phyloP scores from a whole-genome alignment of 2,329 filamentous ascomycete species.

The Xylariaceae sp. region DNA sequence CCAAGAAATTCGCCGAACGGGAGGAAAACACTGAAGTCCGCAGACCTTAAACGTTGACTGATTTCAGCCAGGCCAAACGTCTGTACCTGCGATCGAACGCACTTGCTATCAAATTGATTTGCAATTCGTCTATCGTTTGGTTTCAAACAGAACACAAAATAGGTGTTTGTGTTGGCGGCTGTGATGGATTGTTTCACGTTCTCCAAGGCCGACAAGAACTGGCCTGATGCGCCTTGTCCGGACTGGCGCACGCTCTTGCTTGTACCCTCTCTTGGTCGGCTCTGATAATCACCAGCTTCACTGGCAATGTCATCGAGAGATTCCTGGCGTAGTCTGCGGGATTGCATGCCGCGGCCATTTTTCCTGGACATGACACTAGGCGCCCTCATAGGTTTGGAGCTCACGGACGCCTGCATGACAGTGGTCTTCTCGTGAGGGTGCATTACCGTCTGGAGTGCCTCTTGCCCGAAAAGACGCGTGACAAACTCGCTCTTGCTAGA shows the following conservation, averaged over 20 bases:
- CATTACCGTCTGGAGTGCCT: slow-evolving; percentile 85
- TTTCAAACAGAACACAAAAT: slow-evolving; percentile 96
- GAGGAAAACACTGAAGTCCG: slow-evolving; percentile 92
- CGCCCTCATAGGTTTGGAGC: slow-evolving; percentile 86
- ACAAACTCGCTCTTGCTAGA: slow-evolving; percentile 86
- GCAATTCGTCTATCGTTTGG: slow-evolving; percentile 95
- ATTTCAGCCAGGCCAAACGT: slow-evolving; percentile 96
- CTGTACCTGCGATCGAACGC: slow-evolving; percentile 88
- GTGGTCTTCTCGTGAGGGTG: slow-evolving; percentile 86
- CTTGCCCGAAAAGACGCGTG: slow-evolving; percentile 87
- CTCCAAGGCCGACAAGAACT: slow-evolving; percentile 83
- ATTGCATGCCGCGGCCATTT: slow-evolving; percentile 40
- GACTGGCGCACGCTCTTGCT: slow-evolving; percentile 41
- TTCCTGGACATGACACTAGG: slow-evolving; percentile 88
- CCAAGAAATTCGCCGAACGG: slow-evolving; percentile 95
- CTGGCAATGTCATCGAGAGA: slow-evolving; percentile 46
- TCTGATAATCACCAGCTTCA: slow-evolving; percentile 40
- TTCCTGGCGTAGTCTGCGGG: slow-evolving; percentile 36
- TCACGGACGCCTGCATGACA: slow-evolving; percentile 93
- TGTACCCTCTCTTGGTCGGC: slow-evolving; percentile 22
- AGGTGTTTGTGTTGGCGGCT: slow-evolving; percentile 78
- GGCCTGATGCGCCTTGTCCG: slow-evolving; percentile 83
- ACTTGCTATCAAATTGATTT: slow-evolving; percentile 99
- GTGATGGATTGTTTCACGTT: slow-evolving; percentile 85
- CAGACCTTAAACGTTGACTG: slow-evolving; percentile 83